Evolutionary conservation across 495 filamentous ascomycete species (phyloP).

Genomic region (Penicillium odoratum): DNA sequence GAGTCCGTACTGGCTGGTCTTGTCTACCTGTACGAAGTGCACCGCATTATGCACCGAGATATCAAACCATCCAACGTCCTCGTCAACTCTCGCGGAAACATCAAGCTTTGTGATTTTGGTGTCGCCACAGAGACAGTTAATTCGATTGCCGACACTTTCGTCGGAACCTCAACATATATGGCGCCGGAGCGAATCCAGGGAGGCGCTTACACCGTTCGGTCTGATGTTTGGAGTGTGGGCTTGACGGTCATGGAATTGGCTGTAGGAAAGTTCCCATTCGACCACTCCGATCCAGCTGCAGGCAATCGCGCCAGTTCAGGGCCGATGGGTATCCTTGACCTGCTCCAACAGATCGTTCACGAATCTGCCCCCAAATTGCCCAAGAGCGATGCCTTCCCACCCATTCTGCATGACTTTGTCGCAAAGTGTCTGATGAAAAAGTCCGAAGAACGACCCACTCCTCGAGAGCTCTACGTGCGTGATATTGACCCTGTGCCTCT

Average conservation of each 20-base stretch:
- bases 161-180: constrained; percentile 99
- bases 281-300: constrained; percentile 71
- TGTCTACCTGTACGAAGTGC: constrained; percentile 88
- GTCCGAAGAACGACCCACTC: constrained; percentile 83
- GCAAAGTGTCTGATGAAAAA: constrained; percentile 91
- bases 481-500: neutral
- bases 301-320: constrained; percentile 66
- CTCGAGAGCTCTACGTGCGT: constrained; percentile 71
- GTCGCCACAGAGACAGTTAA: constrained; percentile 96
- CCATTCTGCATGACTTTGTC: constrained; percentile 93
- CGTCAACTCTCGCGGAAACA: constrained; percentile 88
- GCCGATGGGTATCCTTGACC: constrained; percentile 91
- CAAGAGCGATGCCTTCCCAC: constrained; percentile 95
- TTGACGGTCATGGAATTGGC: constrained; percentile 93
- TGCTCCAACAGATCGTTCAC: constrained; percentile 96
- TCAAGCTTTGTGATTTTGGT: constrained; percentile 98
- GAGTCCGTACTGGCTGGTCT: constrained; percentile 94
- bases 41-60: constrained; percentile 97
- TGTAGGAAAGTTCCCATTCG: constrained; percentile 94
- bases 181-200: constrained; percentile 96
- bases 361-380: constrained; percentile 91
- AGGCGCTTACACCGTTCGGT: constrained; percentile 95
- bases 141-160: constrained; percentile 96
- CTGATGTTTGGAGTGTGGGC: constrained; percentile 98
- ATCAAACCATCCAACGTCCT: constrained; percentile 98